Conservation (phyloP, 2,329 filamentous ascomycete species). For the Magnaporthiopsis poae region DNA sequence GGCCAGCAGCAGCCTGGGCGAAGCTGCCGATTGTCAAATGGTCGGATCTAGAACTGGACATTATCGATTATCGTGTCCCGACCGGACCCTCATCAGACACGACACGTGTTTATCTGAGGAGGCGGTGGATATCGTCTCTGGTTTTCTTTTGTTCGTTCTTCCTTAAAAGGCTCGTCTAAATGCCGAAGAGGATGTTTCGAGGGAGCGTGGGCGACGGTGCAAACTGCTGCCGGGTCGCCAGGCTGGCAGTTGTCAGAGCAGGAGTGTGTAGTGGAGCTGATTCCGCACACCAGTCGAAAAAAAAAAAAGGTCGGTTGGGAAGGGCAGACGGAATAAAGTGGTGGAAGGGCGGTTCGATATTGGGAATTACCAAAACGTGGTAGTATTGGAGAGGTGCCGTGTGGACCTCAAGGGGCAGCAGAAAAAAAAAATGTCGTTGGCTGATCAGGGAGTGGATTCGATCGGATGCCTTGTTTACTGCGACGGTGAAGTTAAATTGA, state of each 20-base stretch:
- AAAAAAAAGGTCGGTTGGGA: neutral
- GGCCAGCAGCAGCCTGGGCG: conserved; percentile 54
- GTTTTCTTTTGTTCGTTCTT: conserved; percentile 3
- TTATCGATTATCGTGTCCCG: conserved; percentile 69
- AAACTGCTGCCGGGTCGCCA: neutral
- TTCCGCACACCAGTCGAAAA: neutral
- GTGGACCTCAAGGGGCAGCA: conserved; percentile 1
- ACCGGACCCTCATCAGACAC: conserved; percentile 31
- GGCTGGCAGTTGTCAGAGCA: conserved; percentile 2
- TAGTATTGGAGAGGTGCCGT: conserved; percentile 2
- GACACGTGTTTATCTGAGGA: neutral
- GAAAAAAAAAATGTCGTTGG: neutral
- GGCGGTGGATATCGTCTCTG: conserved; percentile 4
- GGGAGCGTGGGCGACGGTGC: neutral
- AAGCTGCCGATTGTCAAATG: conserved; percentile 79
- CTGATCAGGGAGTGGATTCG: conserved; percentile 1
- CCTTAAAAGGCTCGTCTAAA: neutral
- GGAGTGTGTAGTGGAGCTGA: neutral
- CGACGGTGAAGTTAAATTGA: neutral
- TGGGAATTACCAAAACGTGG: neutral
- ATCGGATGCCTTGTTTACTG: neutral
- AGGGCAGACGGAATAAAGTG: neutral
- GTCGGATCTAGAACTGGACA: conserved; percentile 80
- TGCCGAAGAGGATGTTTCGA: neutral
- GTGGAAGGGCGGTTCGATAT: neutral